Evolutionary conservation across 2,329 filamentous ascomycete genomes (phyloP).

Genomic region (Aspergillus niger): DNA sequence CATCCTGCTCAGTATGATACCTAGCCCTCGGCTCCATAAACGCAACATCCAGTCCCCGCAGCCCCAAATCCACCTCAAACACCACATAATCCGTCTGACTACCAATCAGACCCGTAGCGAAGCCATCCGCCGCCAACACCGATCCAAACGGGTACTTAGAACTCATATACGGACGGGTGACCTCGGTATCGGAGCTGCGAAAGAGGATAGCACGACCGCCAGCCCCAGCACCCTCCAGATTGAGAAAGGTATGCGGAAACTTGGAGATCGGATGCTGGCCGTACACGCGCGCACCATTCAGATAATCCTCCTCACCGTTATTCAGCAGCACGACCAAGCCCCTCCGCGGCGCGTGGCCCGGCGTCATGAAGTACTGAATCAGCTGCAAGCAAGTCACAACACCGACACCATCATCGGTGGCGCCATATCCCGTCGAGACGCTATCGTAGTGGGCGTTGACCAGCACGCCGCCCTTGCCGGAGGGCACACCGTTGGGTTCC

Average conservation of each 20-base stretch:
- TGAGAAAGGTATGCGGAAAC: constrained; percentile 85
- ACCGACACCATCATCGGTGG: constrained; percentile 90
- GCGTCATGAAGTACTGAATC: constrained; percentile 78
- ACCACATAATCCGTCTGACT: constrained; percentile 90
- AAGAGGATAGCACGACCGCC: constrained; percentile 87
- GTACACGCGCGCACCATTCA: constrained; percentile 85
- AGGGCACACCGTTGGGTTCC: constrained; percentile 49
- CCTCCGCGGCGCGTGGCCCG: constrained; percentile 70
- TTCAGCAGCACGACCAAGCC: constrained; percentile 87
- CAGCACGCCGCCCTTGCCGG: constrained; percentile 71
- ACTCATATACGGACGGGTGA: constrained; percentile 74
- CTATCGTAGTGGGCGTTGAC: constrained; percentile 96
- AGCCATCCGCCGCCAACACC: constrained; percentile 80
- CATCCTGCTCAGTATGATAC: constrained; percentile 91
- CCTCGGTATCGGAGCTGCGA: constrained; percentile 81
- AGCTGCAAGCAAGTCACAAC: constrained; percentile 85
- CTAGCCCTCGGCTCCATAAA: constrained; percentile 83
- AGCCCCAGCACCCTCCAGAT: constrained; percentile 91
- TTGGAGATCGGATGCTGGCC: constrained; percentile 77
- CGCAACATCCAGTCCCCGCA: constrained; percentile 87
- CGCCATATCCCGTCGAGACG: constrained; percentile 87
- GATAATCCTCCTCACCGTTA: constrained; percentile 91
- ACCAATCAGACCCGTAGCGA: constrained; percentile 73
- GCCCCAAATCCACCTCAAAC: constrained; percentile 73
- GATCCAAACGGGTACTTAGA: constrained; percentile 78